Evolutionary conservation across 202 grass and related monocot genomes (phyloP).

Genomic region (Setaria viridis): DNA sequence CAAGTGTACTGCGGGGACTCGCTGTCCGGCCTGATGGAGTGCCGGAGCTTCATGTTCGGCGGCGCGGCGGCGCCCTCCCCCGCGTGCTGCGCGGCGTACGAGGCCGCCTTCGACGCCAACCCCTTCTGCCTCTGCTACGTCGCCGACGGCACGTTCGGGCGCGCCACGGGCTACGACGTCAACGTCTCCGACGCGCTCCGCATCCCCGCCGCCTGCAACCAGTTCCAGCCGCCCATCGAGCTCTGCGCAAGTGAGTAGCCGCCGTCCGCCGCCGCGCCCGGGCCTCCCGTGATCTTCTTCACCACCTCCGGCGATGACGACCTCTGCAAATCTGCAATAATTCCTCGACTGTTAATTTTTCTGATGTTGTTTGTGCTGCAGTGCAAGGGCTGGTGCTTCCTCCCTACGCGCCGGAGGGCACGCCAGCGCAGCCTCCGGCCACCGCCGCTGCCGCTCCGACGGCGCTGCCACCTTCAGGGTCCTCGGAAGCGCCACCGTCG

Average conservation of each 20-base stretch:
- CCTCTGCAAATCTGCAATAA: too few species aligned
- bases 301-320: background rate
- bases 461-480: constrained; percentile 29
- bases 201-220: constrained; percentile 51
- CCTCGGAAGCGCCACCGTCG: background rate
- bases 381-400: constrained; percentile 50
- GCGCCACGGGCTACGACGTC: constrained; percentile 39
- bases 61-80: constrained; percentile 22
- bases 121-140: constrained; percentile 73
- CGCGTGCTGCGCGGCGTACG: constrained; percentile 44
- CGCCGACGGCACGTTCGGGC: constrained; percentile 50
- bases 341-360: too few species aligned
- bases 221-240: constrained; percentile 46
- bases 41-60: constrained; percentile 44
- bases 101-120: constrained; percentile 36
- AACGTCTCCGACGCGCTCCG: constrained; percentile 47
- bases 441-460: background rate
- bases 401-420: constrained; percentile 33
- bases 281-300: background rate
- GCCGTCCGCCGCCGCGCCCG: background rate
- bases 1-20: constrained; percentile 35
- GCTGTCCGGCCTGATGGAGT: constrained; percentile 42
- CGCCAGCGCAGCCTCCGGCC: background rate
- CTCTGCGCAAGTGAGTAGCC: constrained; percentile 51
- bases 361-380: background rate